These are phyloP conservation scores for Fonsecaea erecta DNA, from an alignment of 2,329 filamentous ascomycete genomes.

Conservation along the genomic window DNA sequence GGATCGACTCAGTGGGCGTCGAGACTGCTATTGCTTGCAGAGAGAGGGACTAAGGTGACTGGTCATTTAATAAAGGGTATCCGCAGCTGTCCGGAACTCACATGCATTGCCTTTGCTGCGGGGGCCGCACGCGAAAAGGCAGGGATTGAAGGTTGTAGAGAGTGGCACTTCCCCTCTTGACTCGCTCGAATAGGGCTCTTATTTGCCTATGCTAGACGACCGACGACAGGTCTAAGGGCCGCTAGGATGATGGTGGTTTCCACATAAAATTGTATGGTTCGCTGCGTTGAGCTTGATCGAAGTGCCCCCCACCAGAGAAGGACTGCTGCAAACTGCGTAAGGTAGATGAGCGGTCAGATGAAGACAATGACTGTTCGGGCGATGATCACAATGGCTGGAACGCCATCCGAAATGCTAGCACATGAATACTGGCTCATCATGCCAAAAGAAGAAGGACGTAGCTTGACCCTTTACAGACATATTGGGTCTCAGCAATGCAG, in stretches of 20 bases:
- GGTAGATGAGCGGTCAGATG: neutral
- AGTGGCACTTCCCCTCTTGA: neutral
- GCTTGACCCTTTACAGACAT: neutral
- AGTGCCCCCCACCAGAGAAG: neutral
- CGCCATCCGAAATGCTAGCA: neutral
- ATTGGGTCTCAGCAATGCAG: neutral
- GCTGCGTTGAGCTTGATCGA: neutral
- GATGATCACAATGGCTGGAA: neutral
- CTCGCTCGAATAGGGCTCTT: neutral
- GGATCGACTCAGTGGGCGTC: conserved; percentile 1
- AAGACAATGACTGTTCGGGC: neutral
- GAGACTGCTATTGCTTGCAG: neutral
- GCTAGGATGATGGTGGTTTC: neutral
- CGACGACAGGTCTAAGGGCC: neutral
- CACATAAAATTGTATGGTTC: neutral
- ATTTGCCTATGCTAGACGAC: neutral
- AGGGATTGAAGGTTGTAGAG: neutral
- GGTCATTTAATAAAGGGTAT: neutral
- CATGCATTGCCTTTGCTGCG: conserved; percentile 2
- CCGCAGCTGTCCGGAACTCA: conserved; percentile 1
- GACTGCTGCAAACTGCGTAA: too few species aligned
- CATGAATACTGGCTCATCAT: neutral
- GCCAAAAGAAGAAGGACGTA: neutral
- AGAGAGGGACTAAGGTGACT: neutral
- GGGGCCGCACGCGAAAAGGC: neutral